Evolutionary conservation across 345 rosid species (phyloP).

Genomic region (Eucalyptus cloeziana): DNA sequence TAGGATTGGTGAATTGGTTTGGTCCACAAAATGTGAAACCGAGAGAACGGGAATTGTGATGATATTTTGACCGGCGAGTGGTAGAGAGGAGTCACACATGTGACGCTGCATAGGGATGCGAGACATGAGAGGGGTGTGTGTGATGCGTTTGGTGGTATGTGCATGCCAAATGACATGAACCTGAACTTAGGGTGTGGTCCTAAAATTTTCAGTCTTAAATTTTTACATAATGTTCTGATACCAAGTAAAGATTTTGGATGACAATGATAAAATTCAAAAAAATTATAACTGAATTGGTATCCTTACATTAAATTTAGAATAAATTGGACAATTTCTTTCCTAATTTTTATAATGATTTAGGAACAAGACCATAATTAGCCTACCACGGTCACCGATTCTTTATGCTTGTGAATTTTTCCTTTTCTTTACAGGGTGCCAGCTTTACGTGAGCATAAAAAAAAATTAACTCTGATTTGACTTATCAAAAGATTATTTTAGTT

Average conservation of each 20-base stretch:
- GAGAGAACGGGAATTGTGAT: not conserved
- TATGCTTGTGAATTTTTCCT: not conserved
- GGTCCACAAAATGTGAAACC: not conserved
- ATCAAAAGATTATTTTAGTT: too few species aligned
- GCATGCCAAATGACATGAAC: not conserved
- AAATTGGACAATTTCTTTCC: not conserved
- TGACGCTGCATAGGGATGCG: not conserved
- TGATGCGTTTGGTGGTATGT: not conserved
- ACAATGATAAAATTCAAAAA: fast-evolving
- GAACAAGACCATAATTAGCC: not conserved
- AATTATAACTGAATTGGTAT: fast-evolving
- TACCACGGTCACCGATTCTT: not conserved
- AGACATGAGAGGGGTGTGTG: not conserved
- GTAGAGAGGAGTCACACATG: not conserved
- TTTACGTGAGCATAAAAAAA: not conserved
- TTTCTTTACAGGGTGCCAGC: not conserved
- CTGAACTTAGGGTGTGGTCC: not conserved
- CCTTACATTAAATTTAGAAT: fast-evolving
- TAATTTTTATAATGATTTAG: not conserved
- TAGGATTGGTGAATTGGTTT: not conserved
- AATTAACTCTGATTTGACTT: too few species aligned
- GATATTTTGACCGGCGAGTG: not conserved
- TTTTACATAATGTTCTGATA: not conserved
- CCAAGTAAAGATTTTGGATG: not conserved
- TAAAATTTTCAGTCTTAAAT: not conserved